These are phyloP conservation scores for Staphylotrichum longicolle DNA, from an alignment of 495 filamentous ascomycete genomes.

Conservation along the genomic window DNA sequence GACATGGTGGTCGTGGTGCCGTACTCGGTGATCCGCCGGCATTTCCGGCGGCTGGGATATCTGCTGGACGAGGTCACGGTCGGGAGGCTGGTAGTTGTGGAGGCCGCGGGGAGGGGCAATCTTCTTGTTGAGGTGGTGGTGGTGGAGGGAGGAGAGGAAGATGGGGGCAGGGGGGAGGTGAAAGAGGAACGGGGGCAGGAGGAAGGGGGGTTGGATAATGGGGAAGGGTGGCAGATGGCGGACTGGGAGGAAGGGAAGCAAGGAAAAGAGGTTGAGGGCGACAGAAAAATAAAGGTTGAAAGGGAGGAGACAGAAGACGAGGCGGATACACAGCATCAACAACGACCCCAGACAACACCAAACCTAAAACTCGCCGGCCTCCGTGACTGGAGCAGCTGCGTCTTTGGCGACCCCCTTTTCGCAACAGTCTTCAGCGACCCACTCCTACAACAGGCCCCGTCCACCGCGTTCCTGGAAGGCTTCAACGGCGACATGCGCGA, in stretches of 20 bases:
- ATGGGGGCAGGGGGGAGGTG: not conserved
- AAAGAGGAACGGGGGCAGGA: not conserved
- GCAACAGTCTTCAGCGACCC: conserved; percentile 48
- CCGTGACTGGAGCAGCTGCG: conserved; percentile 50
- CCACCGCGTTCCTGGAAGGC: conserved; percentile 44
- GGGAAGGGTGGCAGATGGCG: not conserved
- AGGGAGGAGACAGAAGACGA: not conserved
- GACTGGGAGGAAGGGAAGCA: not conserved
- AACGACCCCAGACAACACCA: not conserved
- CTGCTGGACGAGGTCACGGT: conserved; percentile 40
- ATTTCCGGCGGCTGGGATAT: conserved; percentile 39
- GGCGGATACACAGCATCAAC: conserved; percentile 2
- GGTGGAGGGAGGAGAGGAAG: not conserved
- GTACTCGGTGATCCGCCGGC: conserved; percentile 40
- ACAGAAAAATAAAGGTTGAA: not conserved
- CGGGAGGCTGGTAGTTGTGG: conserved; percentile 40
- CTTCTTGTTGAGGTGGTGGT: conserved; percentile 30
- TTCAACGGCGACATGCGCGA: conserved; percentile 9
- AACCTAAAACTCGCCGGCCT: conserved; percentile 35
- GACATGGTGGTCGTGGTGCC: conserved; percentile 46
- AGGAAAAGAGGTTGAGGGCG: not conserved
- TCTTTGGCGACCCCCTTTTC: conserved; percentile 62
- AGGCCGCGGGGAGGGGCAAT: conserved; percentile 36
- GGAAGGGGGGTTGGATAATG: not conserved
- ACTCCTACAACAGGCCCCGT: conserved; percentile 23